Conservation (phyloP, 805 yeast species). For the Wickerhamiella kurtzmanii region DNA sequence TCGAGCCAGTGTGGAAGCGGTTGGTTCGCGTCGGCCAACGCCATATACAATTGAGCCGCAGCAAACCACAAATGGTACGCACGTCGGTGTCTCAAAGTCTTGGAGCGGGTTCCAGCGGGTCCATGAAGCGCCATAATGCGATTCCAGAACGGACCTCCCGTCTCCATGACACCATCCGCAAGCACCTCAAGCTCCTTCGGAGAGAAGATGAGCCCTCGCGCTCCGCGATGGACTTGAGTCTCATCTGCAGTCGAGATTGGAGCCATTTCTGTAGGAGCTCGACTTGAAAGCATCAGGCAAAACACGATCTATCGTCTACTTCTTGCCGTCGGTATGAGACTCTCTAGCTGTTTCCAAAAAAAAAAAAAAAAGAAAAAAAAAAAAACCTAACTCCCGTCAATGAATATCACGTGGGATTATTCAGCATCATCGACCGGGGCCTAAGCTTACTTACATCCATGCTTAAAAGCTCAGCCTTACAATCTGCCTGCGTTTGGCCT, state of each 20-base stretch:
- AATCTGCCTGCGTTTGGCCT: no score
- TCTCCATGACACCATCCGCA: conserved; percentile 2
- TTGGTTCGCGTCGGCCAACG: neutral
- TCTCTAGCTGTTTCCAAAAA: neutral
- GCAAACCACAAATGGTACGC: conserved; percentile 5
- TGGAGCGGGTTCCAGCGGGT: neutral
- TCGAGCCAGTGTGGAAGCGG: neutral
- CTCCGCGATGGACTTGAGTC: neutral
- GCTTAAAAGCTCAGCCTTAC: no score
- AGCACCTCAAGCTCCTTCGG: conserved; percentile 1
- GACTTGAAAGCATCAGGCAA: neutral
- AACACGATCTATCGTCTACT: no score
- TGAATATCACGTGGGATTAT: no score
- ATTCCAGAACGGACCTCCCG: conserved; percentile 8
- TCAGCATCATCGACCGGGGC: no score
- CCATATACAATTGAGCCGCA: neutral
- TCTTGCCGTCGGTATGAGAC: no score
- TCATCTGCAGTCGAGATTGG: neutral
- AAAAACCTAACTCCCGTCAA: no score
- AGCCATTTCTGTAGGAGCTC: neutral
- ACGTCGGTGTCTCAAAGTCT: neutral
- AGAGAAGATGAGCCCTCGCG: neutral
- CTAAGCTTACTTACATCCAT: no score
- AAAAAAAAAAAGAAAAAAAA: neutral
- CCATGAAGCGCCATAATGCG: conserved; percentile 6